Evolutionary conservation across 306 rosid genomes (phyloP).

Genomic region (Cajanus cajan): DNA sequence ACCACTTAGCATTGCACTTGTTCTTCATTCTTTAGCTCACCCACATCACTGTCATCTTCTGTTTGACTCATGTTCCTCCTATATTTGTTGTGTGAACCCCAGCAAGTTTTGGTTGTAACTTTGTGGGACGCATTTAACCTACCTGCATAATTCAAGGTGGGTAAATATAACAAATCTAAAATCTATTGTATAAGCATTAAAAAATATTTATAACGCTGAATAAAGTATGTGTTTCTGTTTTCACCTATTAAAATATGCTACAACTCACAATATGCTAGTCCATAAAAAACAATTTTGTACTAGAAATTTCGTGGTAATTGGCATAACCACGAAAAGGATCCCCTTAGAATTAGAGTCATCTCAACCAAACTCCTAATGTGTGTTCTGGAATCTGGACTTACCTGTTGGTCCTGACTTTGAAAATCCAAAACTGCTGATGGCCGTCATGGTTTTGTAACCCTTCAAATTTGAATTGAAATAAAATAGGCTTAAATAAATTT

Average conservation of each 20-base stretch:
- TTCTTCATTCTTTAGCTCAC: background rate
- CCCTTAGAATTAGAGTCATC: background rate
- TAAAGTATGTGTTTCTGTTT: background rate
- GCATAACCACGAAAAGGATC: background rate
- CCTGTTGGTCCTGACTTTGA: background rate
- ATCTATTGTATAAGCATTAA: background rate
- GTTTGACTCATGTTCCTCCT: background rate
- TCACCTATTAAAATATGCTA: background rate
- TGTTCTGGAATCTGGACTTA: constrained; percentile 3
- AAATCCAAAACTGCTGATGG: background rate
- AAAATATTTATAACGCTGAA: background rate
- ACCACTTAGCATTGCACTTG: background rate
- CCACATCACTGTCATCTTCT: background rate
- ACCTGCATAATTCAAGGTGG: background rate
- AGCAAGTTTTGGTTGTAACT: background rate
- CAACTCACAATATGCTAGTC: background rate
- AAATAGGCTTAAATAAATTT: no score
- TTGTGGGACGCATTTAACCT: background rate
- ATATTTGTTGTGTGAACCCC: background rate
- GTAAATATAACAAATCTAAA: background rate
- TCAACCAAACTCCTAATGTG: background rate
- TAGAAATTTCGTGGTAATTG: background rate
- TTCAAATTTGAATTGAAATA: background rate
- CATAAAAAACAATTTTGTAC: background rate
- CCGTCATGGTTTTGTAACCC: background rate